Evolutionary conservation across 495 filamentous ascomycete species (phyloP), one percentile per base, ranked within the genome.

Genomic region (Chaetomium fimeti): DNA sequence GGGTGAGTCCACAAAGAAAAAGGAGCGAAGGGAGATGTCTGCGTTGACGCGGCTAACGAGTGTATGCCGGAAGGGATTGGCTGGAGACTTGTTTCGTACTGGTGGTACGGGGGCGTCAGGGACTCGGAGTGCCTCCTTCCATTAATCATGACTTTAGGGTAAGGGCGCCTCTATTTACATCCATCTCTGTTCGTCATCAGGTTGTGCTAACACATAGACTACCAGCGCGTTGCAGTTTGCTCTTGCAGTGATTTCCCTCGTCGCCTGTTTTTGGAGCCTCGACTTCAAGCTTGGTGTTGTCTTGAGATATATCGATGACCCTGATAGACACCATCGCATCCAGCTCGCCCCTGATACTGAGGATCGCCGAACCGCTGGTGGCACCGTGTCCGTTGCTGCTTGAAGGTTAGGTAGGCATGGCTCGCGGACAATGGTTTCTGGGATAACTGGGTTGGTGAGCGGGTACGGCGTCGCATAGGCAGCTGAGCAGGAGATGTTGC

Each of bases 281-380:
- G 25, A 38, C 28, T 18, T 63, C 7, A 42, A 63, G 28, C 22
- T 57, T 7, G 61, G 61, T 15, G 9, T 48, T 24, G n/a, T 51
- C 5, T 36, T 49, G 18, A 49, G 27, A 13, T 3, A 38, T 13
- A 22, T 12, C 15, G 42, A 48, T 24, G 42, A 51, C 13, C 25
- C 47, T 16, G 51, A 42, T 36, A 22, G 8, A 18, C 45, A 40
- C 13, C 15, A 15, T 24, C 49, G 61, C 51, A 57, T 63, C 28
- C 25, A 36, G 29, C 61, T 57, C 22, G 25, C 53, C 5, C 25
- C 29, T n/a, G 61, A 63, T 25, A 27, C 38, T 15, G 57, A 57
- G 7, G 42, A 57, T 22, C 24, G 61, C 16, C 25, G 51, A 18
- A 63, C 61, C n/a, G 61, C 61, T 12, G 61, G 48, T 20, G 60